Evolutionary conservation across 345 rosid species (phyloP), one percentile per base, ranked within the genome.

Genomic region (Eucalyptus tenuipes): DNA sequence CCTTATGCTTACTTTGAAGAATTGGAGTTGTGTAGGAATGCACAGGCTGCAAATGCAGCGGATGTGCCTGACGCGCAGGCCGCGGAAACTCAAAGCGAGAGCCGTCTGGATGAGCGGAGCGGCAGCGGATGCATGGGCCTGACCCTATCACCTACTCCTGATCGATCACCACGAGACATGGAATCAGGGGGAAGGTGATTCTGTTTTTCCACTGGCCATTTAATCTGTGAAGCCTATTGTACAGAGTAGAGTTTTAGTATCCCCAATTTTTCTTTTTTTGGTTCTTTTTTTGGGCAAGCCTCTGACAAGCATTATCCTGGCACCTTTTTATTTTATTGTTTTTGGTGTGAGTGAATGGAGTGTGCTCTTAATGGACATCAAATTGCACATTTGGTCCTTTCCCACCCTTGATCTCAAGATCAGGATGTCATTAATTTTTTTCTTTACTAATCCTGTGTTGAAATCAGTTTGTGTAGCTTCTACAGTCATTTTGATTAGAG

Each of bases 131-230:
- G 17, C 40, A 50, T 75, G 10, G 88, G 85, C 53, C 40, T 79
- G 64, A 33, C 88, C 45, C 24, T 42, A 31, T 64, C 85, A 24
- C 85, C 48, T 42, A n/a, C 85, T 87, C 14, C 88, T 6, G 42
- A 47, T 75, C 45, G 5, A 71, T 89, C 40, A 25, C 13, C 86
- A 44, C 89, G 87, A 79, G 92, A 89, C 93, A 90, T 93, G 61
- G 47, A 87, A 93, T 93, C 92, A 92, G 91, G 94, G 92, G 93
- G 88, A 94, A 94, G 89, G 90, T 93, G 88, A 87, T 66, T 52
- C 17, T 52, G 75, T 40, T 40, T 24, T n/a, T 18, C n/a, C 47
- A 66, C 33, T 52, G 42, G 61, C 88, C 47, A 45, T 59, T 52
- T 29, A 33, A 25, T 24, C 29, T 33, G 68, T 22, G 44, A 57